Evolutionary conservation across 768 basidiomycete genomes (phyloP).

Genomic region (Trametes cingulata): DNA sequence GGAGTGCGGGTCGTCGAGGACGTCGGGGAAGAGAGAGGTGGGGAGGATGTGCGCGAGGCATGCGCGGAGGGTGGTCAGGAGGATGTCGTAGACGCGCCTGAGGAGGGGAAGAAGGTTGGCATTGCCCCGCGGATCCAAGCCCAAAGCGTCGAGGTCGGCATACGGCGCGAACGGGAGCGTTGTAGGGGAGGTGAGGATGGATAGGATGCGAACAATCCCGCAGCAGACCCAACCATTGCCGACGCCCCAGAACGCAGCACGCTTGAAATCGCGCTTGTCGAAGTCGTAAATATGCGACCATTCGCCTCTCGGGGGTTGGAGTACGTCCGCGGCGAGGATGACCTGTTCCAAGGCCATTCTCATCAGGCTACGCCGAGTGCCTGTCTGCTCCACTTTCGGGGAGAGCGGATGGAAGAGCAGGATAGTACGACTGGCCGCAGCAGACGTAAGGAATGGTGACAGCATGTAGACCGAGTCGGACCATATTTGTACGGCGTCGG

Average conservation of each 20-base stretch:
- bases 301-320: conserved; percentile 19
- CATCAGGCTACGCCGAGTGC: conserved; percentile 1
- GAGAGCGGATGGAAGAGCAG: background rate
- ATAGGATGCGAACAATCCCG: conserved; percentile 25
- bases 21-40: conserved; percentile 25
- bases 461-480: conserved; percentile 28
- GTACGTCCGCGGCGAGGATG: conserved; percentile 16
- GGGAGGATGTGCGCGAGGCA: conserved; percentile 19
- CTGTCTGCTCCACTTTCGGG: background rate
- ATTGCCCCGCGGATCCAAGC: background rate
- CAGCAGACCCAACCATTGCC: conserved; percentile 31
- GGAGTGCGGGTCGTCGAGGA: conserved; percentile 23
- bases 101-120: conserved; percentile 1
- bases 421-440: conserved; percentile 9
- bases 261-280: conserved; percentile 13
- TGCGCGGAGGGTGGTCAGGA: conserved; percentile 18
- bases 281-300: conserved; percentile 28
- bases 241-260: conserved; percentile 27
- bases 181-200: conserved; percentile 1
- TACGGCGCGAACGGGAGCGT: background rate
- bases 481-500: conserved; percentile 23
- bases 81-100: conserved; percentile 8
- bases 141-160: background rate
- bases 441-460: conserved; percentile 23
- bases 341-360: conserved; percentile 19